These are phyloP conservation scores for Carallia pectinifolia DNA, from an alignment of 345 rosid genomes.

Conservation along the genomic window DNA sequence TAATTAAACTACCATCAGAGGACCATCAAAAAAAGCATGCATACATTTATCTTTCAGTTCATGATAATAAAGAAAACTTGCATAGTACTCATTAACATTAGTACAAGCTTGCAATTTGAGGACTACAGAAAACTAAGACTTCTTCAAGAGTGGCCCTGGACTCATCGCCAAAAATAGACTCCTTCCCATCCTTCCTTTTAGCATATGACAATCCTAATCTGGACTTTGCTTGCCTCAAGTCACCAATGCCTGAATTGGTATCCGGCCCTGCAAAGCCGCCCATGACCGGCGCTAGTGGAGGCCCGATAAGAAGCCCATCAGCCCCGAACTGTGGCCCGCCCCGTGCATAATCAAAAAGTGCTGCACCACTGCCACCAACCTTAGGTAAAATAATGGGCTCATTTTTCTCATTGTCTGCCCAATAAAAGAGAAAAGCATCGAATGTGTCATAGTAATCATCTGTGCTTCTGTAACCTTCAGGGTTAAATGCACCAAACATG, in stretches of 20 bases:
- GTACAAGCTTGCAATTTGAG: slow-evolving; percentile 74
- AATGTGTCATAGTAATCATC: slow-evolving; percentile 83
- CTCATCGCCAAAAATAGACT: slow-evolving; percentile 69
- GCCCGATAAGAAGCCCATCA: slow-evolving; percentile 76
- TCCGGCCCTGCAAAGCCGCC: slow-evolving; percentile 82
- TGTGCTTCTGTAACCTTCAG: slow-evolving; percentile 89
- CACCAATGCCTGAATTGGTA: slow-evolving; percentile 73
- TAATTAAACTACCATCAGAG: neutral
- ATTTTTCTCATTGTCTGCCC: slow-evolving; percentile 36
- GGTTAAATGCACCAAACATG: slow-evolving; percentile 80
- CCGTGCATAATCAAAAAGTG: slow-evolving; percentile 74
- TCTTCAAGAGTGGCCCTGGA: slow-evolving; percentile 50
- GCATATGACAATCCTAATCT: slow-evolving; percentile 82
- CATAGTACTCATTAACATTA: neutral
- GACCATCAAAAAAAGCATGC: neutral
- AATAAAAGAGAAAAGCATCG: slow-evolving; percentile 77
- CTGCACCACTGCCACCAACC: slow-evolving; percentile 88
- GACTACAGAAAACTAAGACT: slow-evolving; percentile 71
- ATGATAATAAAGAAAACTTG: too few relatives aligned
- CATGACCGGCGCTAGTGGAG: slow-evolving; percentile 76
- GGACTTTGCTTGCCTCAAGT: slow-evolving; percentile 76
- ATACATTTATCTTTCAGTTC: neutral
- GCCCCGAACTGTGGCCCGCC: slow-evolving; percentile 77
- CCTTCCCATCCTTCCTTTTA: slow-evolving; percentile 71
- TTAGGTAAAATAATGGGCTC: slow-evolving; percentile 56